Conservation (phyloP, 1,139 yeast species). For the Kazachstania sp. region DNA sequence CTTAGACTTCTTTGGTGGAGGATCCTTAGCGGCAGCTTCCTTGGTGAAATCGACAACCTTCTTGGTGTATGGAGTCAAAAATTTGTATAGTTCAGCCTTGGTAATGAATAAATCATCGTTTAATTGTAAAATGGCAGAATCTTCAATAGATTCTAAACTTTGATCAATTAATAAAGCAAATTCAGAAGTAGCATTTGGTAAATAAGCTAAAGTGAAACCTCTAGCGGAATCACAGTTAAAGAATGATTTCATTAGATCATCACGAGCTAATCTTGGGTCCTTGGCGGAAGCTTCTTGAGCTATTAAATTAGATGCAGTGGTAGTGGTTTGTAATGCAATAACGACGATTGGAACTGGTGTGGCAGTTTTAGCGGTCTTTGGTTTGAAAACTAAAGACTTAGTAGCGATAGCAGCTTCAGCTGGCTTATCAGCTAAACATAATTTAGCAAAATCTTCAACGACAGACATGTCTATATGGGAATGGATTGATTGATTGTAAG, state of each 20-base stretch:
- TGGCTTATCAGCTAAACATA: constrained; percentile 42
- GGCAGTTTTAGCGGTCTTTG: constrained; percentile 80
- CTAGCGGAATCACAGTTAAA: constrained; percentile 52
- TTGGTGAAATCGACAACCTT: constrained; percentile 52
- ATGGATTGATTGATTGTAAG: not conserved
- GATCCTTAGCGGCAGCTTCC: constrained; percentile 10
- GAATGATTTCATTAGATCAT: constrained; percentile 62
- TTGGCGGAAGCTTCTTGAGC: constrained; percentile 65
- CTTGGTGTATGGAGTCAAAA: constrained; percentile 44
- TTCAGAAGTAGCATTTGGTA: constrained; percentile 48
- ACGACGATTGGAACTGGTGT: constrained; percentile 77
- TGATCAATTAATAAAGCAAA: constrained; percentile 61
- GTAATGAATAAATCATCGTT: constrained; percentile 51
- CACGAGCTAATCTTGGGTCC: constrained; percentile 83
- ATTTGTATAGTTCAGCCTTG: constrained; percentile 46
- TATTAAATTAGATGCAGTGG: constrained; percentile 57
- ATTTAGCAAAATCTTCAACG: constrained; percentile 51
- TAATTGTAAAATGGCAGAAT: constrained; percentile 41
- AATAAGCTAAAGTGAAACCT: constrained; percentile 57
- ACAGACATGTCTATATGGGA: constrained; percentile 39
- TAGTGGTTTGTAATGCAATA: constrained; percentile 62
- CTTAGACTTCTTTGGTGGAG: constrained; percentile 10
- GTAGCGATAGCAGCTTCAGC: constrained; percentile 38
- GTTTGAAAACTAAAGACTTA: constrained; percentile 80
- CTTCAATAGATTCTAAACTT: constrained; percentile 38